Percentiles rank a stretch among this genome's conserved stretches.
Conservation (phyloP, 2,329 filamentous ascomycete species). For the Trichoderma atrobrunneum region DNA sequence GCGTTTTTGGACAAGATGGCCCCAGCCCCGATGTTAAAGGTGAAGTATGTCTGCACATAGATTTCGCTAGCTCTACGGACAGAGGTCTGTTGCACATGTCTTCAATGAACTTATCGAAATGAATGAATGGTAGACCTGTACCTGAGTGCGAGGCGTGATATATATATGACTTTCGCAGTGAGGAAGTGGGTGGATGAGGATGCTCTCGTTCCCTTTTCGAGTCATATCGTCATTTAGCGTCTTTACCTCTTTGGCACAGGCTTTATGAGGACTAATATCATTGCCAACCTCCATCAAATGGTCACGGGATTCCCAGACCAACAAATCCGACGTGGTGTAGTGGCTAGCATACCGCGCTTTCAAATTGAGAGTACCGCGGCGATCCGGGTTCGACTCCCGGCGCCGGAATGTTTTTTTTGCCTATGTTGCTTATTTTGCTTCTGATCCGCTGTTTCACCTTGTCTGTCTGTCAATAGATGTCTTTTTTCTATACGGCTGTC, state of each 20-base stretch:
- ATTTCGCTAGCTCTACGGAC: not conserved
- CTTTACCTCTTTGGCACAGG: not conserved
- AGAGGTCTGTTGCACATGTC: not conserved
- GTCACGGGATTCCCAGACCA: constrained; percentile 16
- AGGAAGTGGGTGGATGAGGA: not conserved
- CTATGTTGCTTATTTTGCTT: not conserved
- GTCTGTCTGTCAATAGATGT: too few species aligned
- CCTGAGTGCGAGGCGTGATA: not conserved
- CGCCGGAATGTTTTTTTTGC: constrained; percentile 15
- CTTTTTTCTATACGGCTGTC: not conserved
- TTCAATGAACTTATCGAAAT: not conserved
- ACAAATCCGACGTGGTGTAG: constrained; percentile 21
- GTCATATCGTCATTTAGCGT: not conserved
- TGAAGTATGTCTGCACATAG: constrained; percentile 20
- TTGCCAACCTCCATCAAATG: not conserved
- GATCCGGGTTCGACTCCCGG: constrained; percentile 23
- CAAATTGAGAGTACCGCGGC: constrained; percentile 11
- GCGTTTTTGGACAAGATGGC: constrained; percentile 9
- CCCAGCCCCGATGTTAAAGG: not conserved
- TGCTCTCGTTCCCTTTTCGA: not conserved
- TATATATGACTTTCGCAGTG: not conserved
- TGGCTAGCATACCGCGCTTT: constrained; percentile 22
- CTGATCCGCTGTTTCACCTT: not conserved
- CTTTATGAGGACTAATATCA: not conserved
- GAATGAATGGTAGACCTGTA: not conserved